Conservation (phyloP, 169 alveolate genomes). For the Eimeria necatrix region DNA sequence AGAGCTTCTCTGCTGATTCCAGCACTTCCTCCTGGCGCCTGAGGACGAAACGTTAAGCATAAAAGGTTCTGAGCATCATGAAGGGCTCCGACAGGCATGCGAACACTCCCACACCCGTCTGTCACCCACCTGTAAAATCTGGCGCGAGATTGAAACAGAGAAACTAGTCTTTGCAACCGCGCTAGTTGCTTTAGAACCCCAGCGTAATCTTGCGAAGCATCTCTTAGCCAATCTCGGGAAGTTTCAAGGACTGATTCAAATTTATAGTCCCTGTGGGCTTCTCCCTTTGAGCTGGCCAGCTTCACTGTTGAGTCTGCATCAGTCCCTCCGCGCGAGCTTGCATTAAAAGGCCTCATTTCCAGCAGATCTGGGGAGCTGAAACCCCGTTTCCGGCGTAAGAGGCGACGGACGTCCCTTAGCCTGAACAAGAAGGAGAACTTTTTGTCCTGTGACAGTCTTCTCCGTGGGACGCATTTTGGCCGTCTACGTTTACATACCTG, state of each 20-base stretch:
- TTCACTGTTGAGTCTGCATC: neutral
- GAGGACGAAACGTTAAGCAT: neutral
- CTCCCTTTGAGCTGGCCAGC: neutral
- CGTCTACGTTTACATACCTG: constrained; percentile 32
- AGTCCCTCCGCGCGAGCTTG: neutral
- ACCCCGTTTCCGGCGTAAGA: neutral
- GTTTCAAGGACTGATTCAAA: neutral
- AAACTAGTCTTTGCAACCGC: constrained; percentile 46
- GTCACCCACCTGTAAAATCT: constrained; percentile 36
- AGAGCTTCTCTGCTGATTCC: constrained; percentile 40
- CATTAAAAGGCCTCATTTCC: neutral
- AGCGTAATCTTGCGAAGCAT: neutral
- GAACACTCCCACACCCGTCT: neutral
- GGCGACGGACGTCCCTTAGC: constrained; percentile 47
- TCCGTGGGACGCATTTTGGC: neutral
- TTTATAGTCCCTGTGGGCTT: neutral
- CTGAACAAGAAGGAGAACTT: neutral
- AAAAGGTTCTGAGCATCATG: neutral
- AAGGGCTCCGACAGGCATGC: neutral
- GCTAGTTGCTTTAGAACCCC: neutral
- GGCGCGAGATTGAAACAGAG: constrained; percentile 59
- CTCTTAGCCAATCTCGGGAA: neutral
- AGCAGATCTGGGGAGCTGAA: too few relatives aligned
- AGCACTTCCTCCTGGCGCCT: constrained; percentile 41
- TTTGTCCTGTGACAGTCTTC: too few relatives aligned